Conservation (phyloP, 441 rosid species). For the Pelargonium fulgidum region DNA sequence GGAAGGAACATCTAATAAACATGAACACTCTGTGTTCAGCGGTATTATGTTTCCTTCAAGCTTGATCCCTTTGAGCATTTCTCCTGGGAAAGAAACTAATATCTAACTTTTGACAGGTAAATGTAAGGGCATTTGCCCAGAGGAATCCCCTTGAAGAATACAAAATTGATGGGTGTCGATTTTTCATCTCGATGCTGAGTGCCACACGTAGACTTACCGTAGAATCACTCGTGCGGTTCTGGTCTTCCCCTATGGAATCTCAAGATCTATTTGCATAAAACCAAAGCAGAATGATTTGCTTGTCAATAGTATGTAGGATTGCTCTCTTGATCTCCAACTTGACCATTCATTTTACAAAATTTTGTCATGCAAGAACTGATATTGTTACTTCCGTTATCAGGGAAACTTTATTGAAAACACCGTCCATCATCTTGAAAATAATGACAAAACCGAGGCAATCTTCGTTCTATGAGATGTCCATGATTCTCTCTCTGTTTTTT, state of each 20-base stretch:
- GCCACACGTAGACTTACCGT: constrained; percentile 80
- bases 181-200: constrained; percentile 92
- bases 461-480: too few relatives aligned
- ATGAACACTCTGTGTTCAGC: constrained; percentile 94
- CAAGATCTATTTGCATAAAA: constrained; percentile 51
- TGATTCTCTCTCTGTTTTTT: too few relatives aligned
- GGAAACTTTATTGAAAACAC: too few relatives aligned
- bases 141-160: constrained; percentile 97
- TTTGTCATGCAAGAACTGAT: too few relatives aligned
- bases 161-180: constrained; percentile 91
- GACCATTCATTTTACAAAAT: too few relatives aligned
- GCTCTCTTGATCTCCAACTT: too few relatives aligned
- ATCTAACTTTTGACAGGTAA: constrained; percentile 46
- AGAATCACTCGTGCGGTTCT: constrained; percentile 68
- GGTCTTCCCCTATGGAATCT: constrained; percentile 79
- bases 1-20: constrained; percentile 94
- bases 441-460: too few relatives aligned
- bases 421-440: too few relatives aligned
- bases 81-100: constrained; percentile 21
- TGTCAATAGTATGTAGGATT: too few relatives aligned
- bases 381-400: too few relatives aligned
- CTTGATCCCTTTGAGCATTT: constrained; percentile 13
- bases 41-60: constrained; percentile 30
- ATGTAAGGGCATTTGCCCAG: constrained; percentile 90
- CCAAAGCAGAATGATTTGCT: constrained; percentile 16